phyloP scores from a whole-genome alignment of 129 eudicot species.

The Dittrichia graveolens region DNA sequence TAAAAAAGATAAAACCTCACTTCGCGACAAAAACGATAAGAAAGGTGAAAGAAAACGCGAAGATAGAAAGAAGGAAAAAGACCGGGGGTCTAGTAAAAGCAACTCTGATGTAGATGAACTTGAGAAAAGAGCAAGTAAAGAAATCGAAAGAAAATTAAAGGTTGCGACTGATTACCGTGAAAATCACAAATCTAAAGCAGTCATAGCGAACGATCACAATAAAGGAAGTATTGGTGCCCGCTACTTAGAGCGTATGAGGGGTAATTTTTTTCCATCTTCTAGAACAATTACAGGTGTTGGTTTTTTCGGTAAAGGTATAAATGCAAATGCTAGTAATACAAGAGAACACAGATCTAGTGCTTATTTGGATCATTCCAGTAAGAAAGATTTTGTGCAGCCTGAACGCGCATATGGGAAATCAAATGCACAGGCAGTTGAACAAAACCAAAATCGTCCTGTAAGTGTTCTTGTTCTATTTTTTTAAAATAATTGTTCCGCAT shows the following conservation, averaged over 20 bases:
- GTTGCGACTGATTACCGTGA: constrained; percentile 52
- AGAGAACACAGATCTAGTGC: constrained; percentile 60
- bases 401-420: constrained; percentile 53
- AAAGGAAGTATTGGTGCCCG: constrained; percentile 67
- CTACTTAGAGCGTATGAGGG: constrained; percentile 82
- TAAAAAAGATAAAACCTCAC: constrained; percentile 51
- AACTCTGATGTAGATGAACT: constrained; percentile 84
- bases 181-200: constrained; percentile 37
- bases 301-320: constrained; percentile 60
- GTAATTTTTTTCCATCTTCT: constrained; percentile 82
- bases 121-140: constrained; percentile 63
- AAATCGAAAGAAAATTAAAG: constrained; percentile 51
- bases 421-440: constrained; percentile 52
- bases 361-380: constrained; percentile 43
- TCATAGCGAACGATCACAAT: constrained; percentile 38
- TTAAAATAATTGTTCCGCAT: not conserved
- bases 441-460: constrained; percentile 58
- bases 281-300: constrained; percentile 67
- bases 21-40: constrained; percentile 49
- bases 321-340: constrained; percentile 38
- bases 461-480: constrained; percentile 38
- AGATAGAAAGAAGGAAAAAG: constrained; percentile 68
- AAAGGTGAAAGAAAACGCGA: constrained; percentile 70
- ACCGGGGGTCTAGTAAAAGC: constrained; percentile 74
- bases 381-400: constrained; percentile 49